Conservation (phyloP, 768 basidiomycete genomes). For the Serendipita vermifera region DNA sequence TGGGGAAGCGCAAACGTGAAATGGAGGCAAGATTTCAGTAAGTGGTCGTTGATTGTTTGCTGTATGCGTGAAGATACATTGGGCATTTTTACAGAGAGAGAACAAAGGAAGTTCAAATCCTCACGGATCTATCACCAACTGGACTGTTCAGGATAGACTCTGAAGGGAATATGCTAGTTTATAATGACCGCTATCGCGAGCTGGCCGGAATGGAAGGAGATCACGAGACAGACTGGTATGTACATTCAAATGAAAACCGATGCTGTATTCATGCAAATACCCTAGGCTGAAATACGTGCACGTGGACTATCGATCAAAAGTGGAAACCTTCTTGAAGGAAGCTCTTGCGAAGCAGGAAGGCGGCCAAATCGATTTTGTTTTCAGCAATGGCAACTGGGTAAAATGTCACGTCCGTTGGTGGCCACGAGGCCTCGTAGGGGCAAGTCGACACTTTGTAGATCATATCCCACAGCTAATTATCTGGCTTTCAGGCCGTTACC, state of each 20-base stretch:
- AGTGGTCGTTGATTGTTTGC: too few species aligned
- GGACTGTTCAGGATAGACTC: constrained; percentile 12
- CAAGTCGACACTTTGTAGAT: not conserved
- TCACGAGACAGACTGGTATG: not conserved
- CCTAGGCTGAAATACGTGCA: not conserved
- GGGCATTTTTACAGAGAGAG: constrained; percentile 20
- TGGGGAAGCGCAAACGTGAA: constrained; percentile 25
- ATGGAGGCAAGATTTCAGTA: constrained; percentile 13
- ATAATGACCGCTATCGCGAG: constrained; percentile 7
- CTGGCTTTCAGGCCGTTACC: not conserved
- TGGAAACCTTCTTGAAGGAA: not conserved
- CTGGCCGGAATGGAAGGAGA: not conserved
- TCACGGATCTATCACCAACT: constrained; percentile 24
- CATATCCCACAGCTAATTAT: too few species aligned
- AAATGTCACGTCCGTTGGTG: not conserved
- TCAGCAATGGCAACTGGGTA: constrained; percentile 2
- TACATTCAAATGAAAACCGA: not conserved
- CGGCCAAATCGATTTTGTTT: constrained; percentile 1
- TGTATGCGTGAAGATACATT: too few species aligned
- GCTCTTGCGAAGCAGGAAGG: not conserved
- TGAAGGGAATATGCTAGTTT: not conserved
- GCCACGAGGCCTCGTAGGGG: not conserved
- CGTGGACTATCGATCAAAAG: not conserved
- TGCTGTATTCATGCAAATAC: not conserved
- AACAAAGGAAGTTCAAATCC: constrained; percentile 21